These are phyloP conservation scores for Cicer cuneatum DNA, from an alignment of 306 rosid genomes.

Conservation along the genomic window DNA sequence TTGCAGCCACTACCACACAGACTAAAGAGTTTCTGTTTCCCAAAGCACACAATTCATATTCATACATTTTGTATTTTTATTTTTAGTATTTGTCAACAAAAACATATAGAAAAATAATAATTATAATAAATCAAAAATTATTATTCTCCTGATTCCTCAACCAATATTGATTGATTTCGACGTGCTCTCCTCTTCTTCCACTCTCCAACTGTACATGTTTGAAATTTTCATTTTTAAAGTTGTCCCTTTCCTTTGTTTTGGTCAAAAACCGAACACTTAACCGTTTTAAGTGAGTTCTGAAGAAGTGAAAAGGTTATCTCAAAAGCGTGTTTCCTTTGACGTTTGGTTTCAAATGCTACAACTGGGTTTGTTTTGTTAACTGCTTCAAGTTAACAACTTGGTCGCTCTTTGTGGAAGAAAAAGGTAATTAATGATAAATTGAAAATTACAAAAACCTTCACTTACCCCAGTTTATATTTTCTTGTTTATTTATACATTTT, in stretches of 20 bases:
- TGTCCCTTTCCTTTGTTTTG: conserved; percentile 58
- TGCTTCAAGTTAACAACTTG: conserved; percentile 15
- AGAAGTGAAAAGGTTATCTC: background rate
- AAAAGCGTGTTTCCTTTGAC: conserved; percentile 45
- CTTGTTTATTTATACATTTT: background rate
- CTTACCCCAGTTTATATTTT: conserved; percentile 42
- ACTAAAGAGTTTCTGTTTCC: conserved; percentile 43
- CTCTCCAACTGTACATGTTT: conserved; percentile 42
- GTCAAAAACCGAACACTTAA: conserved; percentile 64
- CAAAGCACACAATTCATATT: conserved; percentile 45
- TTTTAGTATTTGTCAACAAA: background rate
- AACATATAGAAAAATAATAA: background rate
- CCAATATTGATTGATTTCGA: conserved; percentile 37
- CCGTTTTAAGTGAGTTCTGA: conserved; percentile 47
- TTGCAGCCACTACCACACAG: conserved; percentile 27
- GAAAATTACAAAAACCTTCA: conserved; percentile 16
- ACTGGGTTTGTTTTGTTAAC: conserved; percentile 28
- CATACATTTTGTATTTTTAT: background rate
- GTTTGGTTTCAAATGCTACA: conserved; percentile 47
- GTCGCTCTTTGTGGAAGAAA: conserved; percentile 29
- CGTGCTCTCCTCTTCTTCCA: conserved; percentile 54
- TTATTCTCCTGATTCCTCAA: conserved; percentile 53
- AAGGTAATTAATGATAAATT: conserved; percentile 15
- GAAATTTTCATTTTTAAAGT: conserved; percentile 16
- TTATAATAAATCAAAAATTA: background rate